Conservation (phyloP, 441 rosid species). For the Populus hybrid region DNA sequence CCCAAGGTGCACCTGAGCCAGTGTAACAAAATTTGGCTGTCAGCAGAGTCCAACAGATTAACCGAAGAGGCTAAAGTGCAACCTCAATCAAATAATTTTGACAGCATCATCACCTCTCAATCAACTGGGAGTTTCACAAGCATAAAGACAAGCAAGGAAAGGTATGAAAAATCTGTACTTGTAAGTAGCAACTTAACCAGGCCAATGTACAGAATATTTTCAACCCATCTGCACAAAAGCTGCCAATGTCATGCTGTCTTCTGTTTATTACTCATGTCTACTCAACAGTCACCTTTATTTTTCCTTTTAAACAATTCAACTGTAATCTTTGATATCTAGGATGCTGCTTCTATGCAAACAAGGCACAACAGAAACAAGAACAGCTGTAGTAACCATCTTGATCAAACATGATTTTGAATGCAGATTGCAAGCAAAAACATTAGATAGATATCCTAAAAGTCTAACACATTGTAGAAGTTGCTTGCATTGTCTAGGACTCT, state of each 20-base stretch:
- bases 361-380: neutral
- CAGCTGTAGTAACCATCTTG: neutral
- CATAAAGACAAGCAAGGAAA: neutral
- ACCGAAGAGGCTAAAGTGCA: neutral
- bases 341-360: neutral
- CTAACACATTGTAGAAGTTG: neutral
- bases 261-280: neutral
- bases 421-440: neutral
- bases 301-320: no score
- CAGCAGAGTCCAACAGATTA: neutral
- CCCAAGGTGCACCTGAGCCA: neutral
- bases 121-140: neutral
- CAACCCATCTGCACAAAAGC: neutral
- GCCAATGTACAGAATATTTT: neutral
- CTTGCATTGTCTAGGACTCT: neutral
- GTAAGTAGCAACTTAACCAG: neutral
- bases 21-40: neutral
- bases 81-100: neutral
- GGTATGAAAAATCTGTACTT: neutral
- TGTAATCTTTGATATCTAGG: neutral
- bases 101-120: neutral
- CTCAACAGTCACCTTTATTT: neutral
- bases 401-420: neutral
- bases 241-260: neutral
- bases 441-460: neutral